These are phyloP conservation scores for Trypanosoma caninum DNA, from an alignment of 208 protist genomes.

Conservation along the genomic window DNA sequence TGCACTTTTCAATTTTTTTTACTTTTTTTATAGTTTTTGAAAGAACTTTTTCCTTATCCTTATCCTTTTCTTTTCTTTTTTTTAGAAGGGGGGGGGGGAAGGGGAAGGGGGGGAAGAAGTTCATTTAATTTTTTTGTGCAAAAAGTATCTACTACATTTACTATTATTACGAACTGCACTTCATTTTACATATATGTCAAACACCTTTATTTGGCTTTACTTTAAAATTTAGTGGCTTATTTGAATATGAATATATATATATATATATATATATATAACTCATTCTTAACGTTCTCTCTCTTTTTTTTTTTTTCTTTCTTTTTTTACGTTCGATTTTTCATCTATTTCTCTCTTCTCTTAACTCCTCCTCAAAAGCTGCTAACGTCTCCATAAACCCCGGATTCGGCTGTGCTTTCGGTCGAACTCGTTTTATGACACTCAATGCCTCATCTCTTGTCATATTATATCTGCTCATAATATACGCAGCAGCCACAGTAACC, in stretches of 20 bases:
- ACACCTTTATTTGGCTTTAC: background rate
- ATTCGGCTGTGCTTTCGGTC: conserved; percentile 78
- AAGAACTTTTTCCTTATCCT: no score
- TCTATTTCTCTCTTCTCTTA: conserved; percentile 3
- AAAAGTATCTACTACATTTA: no score
- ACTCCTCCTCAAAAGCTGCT: conserved; percentile 28
- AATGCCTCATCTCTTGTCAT: conserved; percentile 68
- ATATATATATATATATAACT: background rate
- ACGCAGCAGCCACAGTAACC: conserved; percentile 75
- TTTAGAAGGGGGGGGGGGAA: no score
- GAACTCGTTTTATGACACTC: conserved; percentile 46
- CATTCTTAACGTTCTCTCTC: background rate
- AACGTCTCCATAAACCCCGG: conserved; percentile 69
- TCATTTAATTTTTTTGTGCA: no score
- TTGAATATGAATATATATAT: background rate
- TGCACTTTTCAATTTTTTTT: no score
- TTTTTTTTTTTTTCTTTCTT: conserved; percentile 12
- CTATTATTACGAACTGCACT: no score
- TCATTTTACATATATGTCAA: conserved; percentile 4
- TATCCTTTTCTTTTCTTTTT: no score
- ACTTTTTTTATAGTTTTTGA: no score
- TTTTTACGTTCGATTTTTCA: conserved; percentile 7
- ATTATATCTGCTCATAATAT: conserved; percentile 72
- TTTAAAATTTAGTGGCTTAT: background rate
- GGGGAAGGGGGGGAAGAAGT: no score